Evolutionary conservation across 441 rosid species (phyloP).

Genomic region (Kokia cookei): DNA sequence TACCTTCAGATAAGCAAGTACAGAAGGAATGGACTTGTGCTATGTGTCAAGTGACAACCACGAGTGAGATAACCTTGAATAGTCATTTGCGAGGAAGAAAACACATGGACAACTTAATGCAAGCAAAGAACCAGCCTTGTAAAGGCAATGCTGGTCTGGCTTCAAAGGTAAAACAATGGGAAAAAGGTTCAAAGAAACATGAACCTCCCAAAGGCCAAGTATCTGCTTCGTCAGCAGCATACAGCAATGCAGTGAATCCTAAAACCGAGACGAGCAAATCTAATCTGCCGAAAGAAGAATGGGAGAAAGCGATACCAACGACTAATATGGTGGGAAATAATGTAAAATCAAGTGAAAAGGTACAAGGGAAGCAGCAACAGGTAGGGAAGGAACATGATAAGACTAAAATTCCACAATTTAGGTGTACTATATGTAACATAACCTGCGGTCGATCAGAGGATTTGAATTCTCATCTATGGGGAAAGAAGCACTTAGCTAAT

Average conservation of each 20-base stretch:
- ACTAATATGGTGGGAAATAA: neutral
- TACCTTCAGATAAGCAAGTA: neutral
- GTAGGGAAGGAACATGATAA: neutral
- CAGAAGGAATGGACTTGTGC: constrained; percentile 24
- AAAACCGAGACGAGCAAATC: neutral
- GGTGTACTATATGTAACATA: constrained; percentile 21
- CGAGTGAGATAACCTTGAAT: constrained; percentile 14
- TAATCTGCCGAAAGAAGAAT: neutral
- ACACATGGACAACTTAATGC: constrained; percentile 14
- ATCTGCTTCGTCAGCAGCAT: neutral
- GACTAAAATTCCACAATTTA: neutral
- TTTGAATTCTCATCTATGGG: constrained; percentile 15
- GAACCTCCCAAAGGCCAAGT: neutral
- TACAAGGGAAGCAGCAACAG: neutral
- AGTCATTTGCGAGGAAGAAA: constrained; percentile 21
- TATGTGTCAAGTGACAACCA: constrained; percentile 15
- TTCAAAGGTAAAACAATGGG: neutral
- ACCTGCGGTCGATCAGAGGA: constrained; percentile 7
- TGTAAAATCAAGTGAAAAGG: neutral
- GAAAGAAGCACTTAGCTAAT: constrained; percentile 16
- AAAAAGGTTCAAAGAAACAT: neutral
- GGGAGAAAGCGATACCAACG: neutral
- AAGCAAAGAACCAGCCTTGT: constrained; percentile 7
- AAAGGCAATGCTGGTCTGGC: neutral
- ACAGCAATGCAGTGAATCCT: neutral